Base-by-base conservation (phyloP, 2,329 filamentous ascomycete genomes). In the Ophiostoma ips region DNA sequence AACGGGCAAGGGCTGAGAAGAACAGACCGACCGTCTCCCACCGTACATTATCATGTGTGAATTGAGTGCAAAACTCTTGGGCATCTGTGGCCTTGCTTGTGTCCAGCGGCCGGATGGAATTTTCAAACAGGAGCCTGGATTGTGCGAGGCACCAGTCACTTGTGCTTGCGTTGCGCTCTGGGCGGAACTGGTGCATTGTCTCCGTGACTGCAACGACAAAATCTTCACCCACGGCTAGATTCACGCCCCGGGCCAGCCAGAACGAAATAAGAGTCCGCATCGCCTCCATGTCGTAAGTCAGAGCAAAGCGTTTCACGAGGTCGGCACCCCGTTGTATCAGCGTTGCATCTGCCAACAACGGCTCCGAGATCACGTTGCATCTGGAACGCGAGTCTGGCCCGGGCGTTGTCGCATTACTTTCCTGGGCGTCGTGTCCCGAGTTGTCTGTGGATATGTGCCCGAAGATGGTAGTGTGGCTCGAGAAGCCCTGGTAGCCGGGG, bases 401-500 rank as follows among this genome's bases (percentile, higher is more conserved):
- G n/a, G 43, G 43, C 2, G 30, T 33, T 4, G 16, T 24, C 18
- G 18, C 30, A 16, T 30, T 45, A 10, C 15, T 19, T 5, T 33
- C 30, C 2, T 33, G 24, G 10, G 12, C 30, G 21, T 45, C 43
- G 43, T 24, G 28, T 13, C 43, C 12, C 30, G 31, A 16, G 18
- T 33, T 45, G 43, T 45, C 43, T 19, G 28, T 33, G 6, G 43
- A 34, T 11, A 45, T 31, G 28, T 45, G 28, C 28, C 33, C n/a
- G 43, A 45, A 45, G 18, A 45, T 45, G 28, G 43, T 45, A 6
- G 43, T 45, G 30, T 45, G 43, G 30, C 43, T 45, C 2, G 43
- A 45, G 43, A 45, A 45, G 43, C 43, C 43, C 16, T 45, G 43
- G n/a, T 33, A 45, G 43, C 43, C 43, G 12, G 43, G 43, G 16